Percentiles rank a stretch among this genome's conserved stretches.
Conservation (phyloP, 495 filamentous ascomycete genomes). For the Lindgomyces ingoldianus region DNA sequence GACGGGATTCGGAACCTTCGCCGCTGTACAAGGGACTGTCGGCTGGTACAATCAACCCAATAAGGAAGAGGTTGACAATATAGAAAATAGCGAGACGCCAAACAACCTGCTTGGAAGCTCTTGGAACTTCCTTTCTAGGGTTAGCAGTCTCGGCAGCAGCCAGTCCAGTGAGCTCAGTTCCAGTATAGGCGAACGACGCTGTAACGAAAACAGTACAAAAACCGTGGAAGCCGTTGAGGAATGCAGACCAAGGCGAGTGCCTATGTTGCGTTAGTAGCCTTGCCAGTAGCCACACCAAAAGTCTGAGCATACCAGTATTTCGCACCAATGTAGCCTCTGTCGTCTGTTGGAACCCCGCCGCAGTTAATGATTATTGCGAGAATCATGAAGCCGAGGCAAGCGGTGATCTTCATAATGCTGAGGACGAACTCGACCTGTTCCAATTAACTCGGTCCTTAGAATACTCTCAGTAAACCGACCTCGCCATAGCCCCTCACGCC, state of each 20-base stretch:
- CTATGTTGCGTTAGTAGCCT: conserved; percentile 22
- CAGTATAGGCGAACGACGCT: conserved; percentile 39
- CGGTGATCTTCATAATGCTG: conserved; percentile 36
- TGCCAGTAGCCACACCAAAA: conserved; percentile 11
- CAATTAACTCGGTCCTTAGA: conserved; percentile 10
- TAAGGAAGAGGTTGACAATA: conserved; percentile 22
- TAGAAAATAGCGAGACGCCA: conserved; percentile 27
- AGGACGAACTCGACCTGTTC: conserved; percentile 17
- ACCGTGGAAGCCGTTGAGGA: conserved; percentile 37
- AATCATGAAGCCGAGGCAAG: conserved; percentile 70
- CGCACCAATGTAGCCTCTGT: conserved; percentile 37
- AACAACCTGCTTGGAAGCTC: conserved; percentile 25
- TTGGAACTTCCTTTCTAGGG: conserved; percentile 19
- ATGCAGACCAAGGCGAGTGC: conserved; percentile 25
- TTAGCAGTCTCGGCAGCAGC: conserved; percentile 28
- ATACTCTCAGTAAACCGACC: conserved; percentile 8
- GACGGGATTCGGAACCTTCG: conserved; percentile 1
- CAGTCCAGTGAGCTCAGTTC: conserved; percentile 39
- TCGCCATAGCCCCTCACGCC: conserved; percentile 28
- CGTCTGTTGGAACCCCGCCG: conserved; percentile 61
- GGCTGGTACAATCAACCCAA: conserved; percentile 18
- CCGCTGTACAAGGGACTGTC: conserved; percentile 2
- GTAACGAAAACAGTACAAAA: conserved; percentile 41
- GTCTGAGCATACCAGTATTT: conserved; percentile 33
- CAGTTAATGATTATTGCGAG: conserved; percentile 68